Conservation (phyloP, 1,139 yeast species). For the Magnusiomyces sp. region DNA sequence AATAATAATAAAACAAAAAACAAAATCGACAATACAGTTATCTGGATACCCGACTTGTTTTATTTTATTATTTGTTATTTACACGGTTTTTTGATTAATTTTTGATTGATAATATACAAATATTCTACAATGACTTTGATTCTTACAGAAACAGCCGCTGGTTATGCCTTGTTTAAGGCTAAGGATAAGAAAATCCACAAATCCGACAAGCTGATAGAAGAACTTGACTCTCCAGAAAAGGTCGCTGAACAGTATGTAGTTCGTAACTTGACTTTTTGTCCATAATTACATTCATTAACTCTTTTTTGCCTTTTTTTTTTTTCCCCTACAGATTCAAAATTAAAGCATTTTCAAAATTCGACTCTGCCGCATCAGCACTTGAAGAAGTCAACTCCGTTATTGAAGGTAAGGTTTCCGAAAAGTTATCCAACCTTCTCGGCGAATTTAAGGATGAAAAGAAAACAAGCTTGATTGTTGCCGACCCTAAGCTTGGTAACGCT, state of each 20-base stretch:
- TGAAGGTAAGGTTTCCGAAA: constrained; percentile 89
- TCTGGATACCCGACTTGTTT: too few species aligned
- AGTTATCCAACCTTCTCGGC: constrained; percentile 65
- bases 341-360: constrained; percentile 90
- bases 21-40: too few species aligned
- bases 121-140: constrained; percentile 69
- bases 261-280: constrained; percentile 3
- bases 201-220: constrained; percentile 64
- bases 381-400: constrained; percentile 90
- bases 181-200: constrained; percentile 95
- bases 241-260: constrained; percentile 44
- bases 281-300: background rate
- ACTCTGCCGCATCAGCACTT: constrained; percentile 89
- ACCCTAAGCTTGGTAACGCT: constrained; percentile 91
- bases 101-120: background rate
- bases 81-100: background rate
- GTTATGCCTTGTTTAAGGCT: constrained; percentile 94
- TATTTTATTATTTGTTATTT: background rate
- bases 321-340: constrained; percentile 56
- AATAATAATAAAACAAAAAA: too few species aligned
- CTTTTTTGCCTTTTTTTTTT: background rate
- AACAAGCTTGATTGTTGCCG: constrained; percentile 84
- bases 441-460: constrained; percentile 85
- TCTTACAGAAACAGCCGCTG: constrained; percentile 96
- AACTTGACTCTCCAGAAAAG: constrained; percentile 74